A percentile compares a stretch with the other conserved stretches of the same genome.
These are phyloP conservation scores for Petunia secreta DNA, from an alignment of 257 asterid species.

Conservation along the genomic window DNA sequence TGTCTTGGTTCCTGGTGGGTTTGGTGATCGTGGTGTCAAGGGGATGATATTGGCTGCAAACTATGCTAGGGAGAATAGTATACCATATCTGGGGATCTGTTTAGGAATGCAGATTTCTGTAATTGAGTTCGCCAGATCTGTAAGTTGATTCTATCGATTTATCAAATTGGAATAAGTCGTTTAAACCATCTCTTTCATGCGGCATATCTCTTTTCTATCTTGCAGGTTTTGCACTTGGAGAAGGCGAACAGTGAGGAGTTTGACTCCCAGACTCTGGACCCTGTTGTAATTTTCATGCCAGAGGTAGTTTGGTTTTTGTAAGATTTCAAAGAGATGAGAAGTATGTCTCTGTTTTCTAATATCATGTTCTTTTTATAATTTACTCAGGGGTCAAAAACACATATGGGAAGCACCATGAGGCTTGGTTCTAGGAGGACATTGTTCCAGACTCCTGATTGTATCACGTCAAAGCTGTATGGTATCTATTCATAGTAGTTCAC, in stretches of 20 bases:
- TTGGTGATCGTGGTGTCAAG: conserved; percentile 95
- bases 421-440: conserved; percentile 91
- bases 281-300: conserved; percentile 95
- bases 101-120: conserved; percentile 98
- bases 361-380: conserved; percentile 18
- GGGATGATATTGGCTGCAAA: conserved; percentile 99
- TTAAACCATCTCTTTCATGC: background rate
- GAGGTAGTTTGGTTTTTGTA: conserved; percentile 60
- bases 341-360: conserved; percentile 24
- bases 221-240: conserved; percentile 73
- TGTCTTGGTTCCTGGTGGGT: conserved; percentile 98
- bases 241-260: conserved; percentile 88
- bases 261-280: conserved; percentile 64
- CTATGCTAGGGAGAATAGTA: conserved; percentile 82
- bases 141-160: conserved; percentile 44
- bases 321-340: background rate
- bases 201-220: conserved; percentile 11
- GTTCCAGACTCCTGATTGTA: conserved; percentile 77
- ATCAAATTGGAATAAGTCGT: conserved; percentile 18
- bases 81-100: conserved; percentile 96
- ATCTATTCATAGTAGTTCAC: conserved; percentile 22
- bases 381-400: conserved; percentile 83
- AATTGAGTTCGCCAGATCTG: conserved; percentile 89
- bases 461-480: conserved; percentile 85
- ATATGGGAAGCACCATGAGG: conserved; percentile 99